These are phyloP conservation scores for Phytophthora sojae DNA, from an alignment of 352 stramenopile genomes.

Conservation along the genomic window DNA sequence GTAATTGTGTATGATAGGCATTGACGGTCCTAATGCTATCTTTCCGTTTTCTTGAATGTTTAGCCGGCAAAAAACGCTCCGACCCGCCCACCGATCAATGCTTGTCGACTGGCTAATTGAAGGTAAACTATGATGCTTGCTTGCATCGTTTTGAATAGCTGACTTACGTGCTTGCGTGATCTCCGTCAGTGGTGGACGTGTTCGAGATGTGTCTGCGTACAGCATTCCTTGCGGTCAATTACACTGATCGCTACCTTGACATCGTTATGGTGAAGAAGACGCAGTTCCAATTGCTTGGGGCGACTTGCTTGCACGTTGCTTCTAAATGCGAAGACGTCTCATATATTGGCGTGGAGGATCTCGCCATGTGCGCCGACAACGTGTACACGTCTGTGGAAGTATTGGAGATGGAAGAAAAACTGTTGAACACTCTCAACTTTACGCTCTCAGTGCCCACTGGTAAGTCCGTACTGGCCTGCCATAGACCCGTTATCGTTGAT, in stretches of 20 bases:
- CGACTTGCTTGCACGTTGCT: conserved; percentile 90
- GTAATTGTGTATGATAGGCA: too few relatives aligned
- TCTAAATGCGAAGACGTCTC: conserved; percentile 94
- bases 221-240: conserved; percentile 92
- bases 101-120: conserved; percentile 94
- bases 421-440: conserved; percentile 94
- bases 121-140: conserved; percentile 48
- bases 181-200: conserved; percentile 84
- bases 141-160: background rate
- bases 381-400: conserved; percentile 91
- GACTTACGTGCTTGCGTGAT: background rate
- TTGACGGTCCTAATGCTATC: conserved; percentile 6
- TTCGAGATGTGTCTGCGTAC: conserved; percentile 93
- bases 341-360: conserved; percentile 92
- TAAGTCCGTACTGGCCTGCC: conserved; percentile 21
- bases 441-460: conserved; percentile 89
- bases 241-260: conserved; percentile 90
- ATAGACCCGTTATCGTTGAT: too few relatives aligned
- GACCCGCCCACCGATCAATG: conserved; percentile 89
- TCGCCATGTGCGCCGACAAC: conserved; percentile 92
- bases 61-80: conserved; percentile 83
- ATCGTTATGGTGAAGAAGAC: conserved; percentile 92
- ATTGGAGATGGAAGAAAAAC: conserved; percentile 92
- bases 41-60: background rate
- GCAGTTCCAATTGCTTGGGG: conserved; percentile 90